Evolutionary conservation across 73 alveolate species (phyloP), one percentile per base, ranked within the genome.

Genomic region (Durusdinium trenchii): DNA sequence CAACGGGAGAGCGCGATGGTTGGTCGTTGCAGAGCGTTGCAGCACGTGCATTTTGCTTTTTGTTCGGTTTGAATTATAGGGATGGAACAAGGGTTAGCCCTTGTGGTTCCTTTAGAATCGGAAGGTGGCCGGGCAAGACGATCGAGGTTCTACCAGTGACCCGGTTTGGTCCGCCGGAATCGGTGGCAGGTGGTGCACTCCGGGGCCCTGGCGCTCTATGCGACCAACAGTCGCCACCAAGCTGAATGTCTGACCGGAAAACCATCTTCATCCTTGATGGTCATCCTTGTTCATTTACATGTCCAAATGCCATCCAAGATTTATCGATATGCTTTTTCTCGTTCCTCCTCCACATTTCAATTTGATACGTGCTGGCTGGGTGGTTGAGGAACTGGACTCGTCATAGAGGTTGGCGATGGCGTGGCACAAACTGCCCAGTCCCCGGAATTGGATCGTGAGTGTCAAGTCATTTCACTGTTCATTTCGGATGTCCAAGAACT

Each of bases 341-440:
- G 73, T 60, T 60, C 30, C 30, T 60, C n/a, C 73, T 2, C 18
- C 42, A 47, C 47, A 9, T 7, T 47, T n/a, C 85, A 73, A 6
- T 64, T 26, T n/a, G 38, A 6, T 6, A 64, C 79, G 23, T 64
- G 45, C 79, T 30, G 79, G 75, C 75, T 3, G 9, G 40, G n/a
- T 46, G 12, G 52, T 82, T 38, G 20, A 90, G 97, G 97, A 36
- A 90, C 97, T 69, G 97, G 97, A 54, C 87, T 90, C 7, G 97
- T 90, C 32, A 47, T 90, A 14, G 97, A 90, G 60, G 97, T 90
- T 28, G 97, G 97, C 5, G 97, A 90, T 35, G 97, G 97, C 23
- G 97, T 90, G 3, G 97, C 97, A 7, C 97, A 90, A 45, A 90
- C 97, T 35, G 97, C 60, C 50, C 16, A 20, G 73, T 26, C 45